Evolutionary conservation across 2,329 filamentous ascomycete species (phyloP), one percentile per base, ranked within the genome.

Genomic region (Pseudocercospora ulei): DNA sequence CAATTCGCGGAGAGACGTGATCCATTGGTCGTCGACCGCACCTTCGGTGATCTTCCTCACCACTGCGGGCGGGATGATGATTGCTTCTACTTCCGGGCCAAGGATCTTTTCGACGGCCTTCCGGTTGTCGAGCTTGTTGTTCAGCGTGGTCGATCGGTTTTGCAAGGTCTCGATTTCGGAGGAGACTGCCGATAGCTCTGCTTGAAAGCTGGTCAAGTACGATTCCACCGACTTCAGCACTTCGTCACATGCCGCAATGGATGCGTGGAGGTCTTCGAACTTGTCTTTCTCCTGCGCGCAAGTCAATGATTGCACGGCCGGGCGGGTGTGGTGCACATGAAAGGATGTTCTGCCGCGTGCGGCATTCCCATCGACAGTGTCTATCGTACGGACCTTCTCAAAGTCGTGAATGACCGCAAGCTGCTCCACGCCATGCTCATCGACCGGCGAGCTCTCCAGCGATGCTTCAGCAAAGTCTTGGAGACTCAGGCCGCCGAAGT

Each of bases 151-250:
- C 0, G 90, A 98, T 30, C 90, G 77, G 35, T 80, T 78, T 64
- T 98, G 90, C 25, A 98, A 66, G 2, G 79, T 86, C 63, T 98
- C 90, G 35, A 98, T 98, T 59, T 98, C 90, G 4, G 86, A 80
- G 1, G 90, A 95, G 7, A 98, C 90, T 8, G 78, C 75, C 5
- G 85, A 88, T 7, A 98, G 74, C 61, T 98, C 92, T 44, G 86
- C 82, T 58, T 92, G 86, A 58, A 98, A 98, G 60, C 80, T 88
- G 23, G 82, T 82, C 37, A 98, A 70, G 59, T 95, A 96, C 19
- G 76, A 78, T 65, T 98, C 88, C 38, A 98, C 90, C 0, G 87
- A 94, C 61, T 79, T 82, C 29, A 96, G 72, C 35, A 96, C 84
- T 58, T 93, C 82, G 62, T 98, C 90, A 65, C 88, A 98, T 35